phyloP scores from a whole-genome alignment of 2,329 filamentous ascomycete species.

The Drechmeria coniospora region DNA sequence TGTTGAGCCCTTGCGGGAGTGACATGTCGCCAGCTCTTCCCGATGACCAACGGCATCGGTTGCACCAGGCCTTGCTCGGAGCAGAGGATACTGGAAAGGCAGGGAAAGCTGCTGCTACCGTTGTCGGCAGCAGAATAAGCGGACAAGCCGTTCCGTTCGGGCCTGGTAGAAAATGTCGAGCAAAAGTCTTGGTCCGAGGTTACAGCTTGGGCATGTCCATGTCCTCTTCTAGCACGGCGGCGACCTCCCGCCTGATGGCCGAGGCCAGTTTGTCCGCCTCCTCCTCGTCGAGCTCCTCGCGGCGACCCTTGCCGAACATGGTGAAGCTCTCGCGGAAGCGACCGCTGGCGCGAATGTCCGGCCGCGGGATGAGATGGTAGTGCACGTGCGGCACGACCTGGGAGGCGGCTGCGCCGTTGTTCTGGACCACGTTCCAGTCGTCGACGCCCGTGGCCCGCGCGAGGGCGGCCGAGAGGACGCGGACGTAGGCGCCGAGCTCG shows the following conservation, averaged over 20 bases:
- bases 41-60: too few species aligned
- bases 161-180: too few species aligned
- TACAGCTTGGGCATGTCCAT: too few species aligned
- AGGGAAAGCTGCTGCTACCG: too few species aligned
- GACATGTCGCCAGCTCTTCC: too few species aligned
- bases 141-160: too few species aligned
- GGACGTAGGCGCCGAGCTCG: slow-evolving; percentile 52
- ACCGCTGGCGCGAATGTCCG: slow-evolving; percentile 43
- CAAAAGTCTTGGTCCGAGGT: too few species aligned
- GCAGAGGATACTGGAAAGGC: too few species aligned
- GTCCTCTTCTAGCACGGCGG: slow-evolving; percentile 29
- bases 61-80: too few species aligned
- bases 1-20: too few species aligned
- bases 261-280: slow-evolving; percentile 48
- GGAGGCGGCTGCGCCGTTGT: slow-evolving; percentile 78
- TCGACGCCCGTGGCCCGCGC: slow-evolving; percentile 51
- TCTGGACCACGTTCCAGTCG: slow-evolving; percentile 96
- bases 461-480: slow-evolving; percentile 58
- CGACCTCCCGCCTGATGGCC: slow-evolving; percentile 34
- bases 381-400: slow-evolving; percentile 91
- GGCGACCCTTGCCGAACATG: slow-evolving; percentile 63
- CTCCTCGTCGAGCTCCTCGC: slow-evolving; percentile 63
- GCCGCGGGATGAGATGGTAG: slow-evolving; percentile 84
- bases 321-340: slow-evolving; percentile 51
- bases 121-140: too few species aligned